These are phyloP conservation scores for Clitopilus passeckerianus DNA, from an alignment of 768 basidiomycete species.

Conservation along the genomic window DNA sequence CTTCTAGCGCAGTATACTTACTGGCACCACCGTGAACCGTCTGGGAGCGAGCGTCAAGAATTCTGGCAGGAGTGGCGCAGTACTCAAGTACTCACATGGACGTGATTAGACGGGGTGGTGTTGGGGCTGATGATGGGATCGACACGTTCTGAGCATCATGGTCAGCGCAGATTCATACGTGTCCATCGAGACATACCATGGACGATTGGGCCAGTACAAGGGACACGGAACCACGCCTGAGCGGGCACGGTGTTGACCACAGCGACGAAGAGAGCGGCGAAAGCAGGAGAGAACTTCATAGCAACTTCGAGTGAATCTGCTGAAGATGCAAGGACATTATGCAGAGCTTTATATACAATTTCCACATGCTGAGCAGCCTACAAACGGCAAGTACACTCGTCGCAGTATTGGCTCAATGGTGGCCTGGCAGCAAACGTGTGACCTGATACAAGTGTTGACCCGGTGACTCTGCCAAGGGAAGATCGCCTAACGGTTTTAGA, in stretches of 20 bases:
- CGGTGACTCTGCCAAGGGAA: no score
- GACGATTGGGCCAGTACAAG: conserved; percentile 33
- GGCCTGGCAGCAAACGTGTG: no score
- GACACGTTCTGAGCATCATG: conserved; percentile 22
- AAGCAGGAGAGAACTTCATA: conserved; percentile 10
- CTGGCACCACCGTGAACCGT: conserved; percentile 31
- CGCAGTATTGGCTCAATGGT: no score
- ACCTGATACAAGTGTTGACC: no score
- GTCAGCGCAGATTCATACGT: neutral
- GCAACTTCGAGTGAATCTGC: neutral
- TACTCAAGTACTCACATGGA: conserved; percentile 25
- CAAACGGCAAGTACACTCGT: no score
- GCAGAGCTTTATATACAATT: neutral
- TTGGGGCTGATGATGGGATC: conserved; percentile 33
- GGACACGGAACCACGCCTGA: conserved; percentile 35
- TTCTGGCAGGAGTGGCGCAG: neutral
- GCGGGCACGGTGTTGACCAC: conserved; percentile 12
- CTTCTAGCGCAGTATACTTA: conserved; percentile 15
- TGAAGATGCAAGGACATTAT: neutral
- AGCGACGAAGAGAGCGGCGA: conserved; percentile 9
- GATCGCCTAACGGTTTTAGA: no score
- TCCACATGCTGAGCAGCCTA: neutral
- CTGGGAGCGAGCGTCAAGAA: conserved; percentile 9
- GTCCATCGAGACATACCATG: conserved; percentile 19
- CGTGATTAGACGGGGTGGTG: conserved; percentile 29